Evolutionary conservation across 176 grass and related monocot species (phyloP).

Genomic region (Phragmites australis): DNA sequence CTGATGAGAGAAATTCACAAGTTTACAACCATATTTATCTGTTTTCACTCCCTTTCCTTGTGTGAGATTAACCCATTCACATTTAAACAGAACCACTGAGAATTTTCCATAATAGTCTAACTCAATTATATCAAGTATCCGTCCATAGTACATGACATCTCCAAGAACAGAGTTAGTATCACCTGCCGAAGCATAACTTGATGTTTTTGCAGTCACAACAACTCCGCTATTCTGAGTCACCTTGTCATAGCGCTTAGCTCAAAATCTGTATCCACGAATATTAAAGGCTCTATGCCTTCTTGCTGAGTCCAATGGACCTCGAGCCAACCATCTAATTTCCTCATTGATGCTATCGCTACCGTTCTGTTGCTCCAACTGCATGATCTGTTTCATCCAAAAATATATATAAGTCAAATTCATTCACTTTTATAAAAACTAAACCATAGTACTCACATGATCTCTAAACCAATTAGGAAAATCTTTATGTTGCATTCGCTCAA

Average conservation of each 20-base stretch:
- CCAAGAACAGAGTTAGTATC: not conserved
- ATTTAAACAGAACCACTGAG: constrained; percentile 28
- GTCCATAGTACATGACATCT: constrained; percentile 29
- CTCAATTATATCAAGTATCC: constrained; percentile 28
- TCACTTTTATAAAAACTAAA: not conserved
- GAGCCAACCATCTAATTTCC: not conserved
- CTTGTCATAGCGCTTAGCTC: not conserved
- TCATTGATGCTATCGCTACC: not conserved
- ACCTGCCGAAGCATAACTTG: not conserved
- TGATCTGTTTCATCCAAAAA: not conserved
- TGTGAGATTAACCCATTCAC: constrained; percentile 18
- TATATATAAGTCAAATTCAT: not conserved
- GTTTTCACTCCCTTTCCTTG: not conserved
- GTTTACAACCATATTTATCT: constrained; percentile 25
- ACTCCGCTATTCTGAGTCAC: not conserved
- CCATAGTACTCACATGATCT: not conserved
- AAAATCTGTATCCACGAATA: not conserved
- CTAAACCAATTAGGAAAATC: not conserved
- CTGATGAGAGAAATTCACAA: constrained; percentile 21
- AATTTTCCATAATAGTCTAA: constrained; percentile 1
- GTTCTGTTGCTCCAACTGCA: not conserved
- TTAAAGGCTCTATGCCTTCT: not conserved
- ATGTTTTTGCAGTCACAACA: not conserved
- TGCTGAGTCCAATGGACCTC: not conserved
- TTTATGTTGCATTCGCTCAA: not conserved